phyloP scores from a whole-genome alignment of 495 filamentous ascomycete species.

The Tuber indicum region DNA sequence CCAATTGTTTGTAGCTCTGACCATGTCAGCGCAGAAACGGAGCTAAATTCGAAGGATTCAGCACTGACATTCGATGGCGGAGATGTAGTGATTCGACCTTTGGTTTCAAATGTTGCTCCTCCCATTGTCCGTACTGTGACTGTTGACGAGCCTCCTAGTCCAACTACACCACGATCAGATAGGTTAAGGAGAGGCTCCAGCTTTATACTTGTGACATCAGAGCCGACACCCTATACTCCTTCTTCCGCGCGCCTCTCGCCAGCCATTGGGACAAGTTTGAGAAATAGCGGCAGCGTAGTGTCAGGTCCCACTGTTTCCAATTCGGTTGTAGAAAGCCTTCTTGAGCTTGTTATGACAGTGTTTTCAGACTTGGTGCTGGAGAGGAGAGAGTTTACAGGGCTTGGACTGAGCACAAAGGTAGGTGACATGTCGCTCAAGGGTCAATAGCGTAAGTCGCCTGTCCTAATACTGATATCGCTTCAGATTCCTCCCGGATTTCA shows the following conservation, averaged over 20 bases:
- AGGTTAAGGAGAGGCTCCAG: conserved; percentile 71
- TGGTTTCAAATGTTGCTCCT: conserved; percentile 46
- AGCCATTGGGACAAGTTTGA: conserved; percentile 44
- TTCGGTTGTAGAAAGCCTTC: conserved; percentile 63
- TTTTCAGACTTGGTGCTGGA: conserved; percentile 75
- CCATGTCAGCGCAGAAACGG: conserved; percentile 68
- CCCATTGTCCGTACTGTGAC: conserved; percentile 67
- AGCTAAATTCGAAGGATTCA: conserved; percentile 71
- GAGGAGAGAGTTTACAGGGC: conserved; percentile 83
- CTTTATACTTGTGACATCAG: conserved; percentile 76
- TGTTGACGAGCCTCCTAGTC: conserved; percentile 50
- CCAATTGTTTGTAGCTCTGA: conserved; percentile 80
- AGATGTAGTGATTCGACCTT: conserved; percentile 71
- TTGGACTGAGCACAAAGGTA: conserved; percentile 72
- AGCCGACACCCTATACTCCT: conserved; percentile 51
- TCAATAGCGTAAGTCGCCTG: background rate
- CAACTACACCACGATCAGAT: conserved; percentile 47
- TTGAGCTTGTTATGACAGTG: conserved; percentile 67
- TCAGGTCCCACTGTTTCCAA: conserved; percentile 49
- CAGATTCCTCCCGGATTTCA: conserved; percentile 73
- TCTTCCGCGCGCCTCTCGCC: conserved; percentile 59
- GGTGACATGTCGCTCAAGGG: conserved; percentile 30
- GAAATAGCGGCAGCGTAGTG: conserved; percentile 44
- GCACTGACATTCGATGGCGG: conserved; percentile 76
- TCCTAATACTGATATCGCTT: conserved; percentile 6